These are phyloP conservation scores for Mortierella sp. DNA, from an alignment of 371 early-diverging fungal genomes.

Conservation along the genomic window DNA sequence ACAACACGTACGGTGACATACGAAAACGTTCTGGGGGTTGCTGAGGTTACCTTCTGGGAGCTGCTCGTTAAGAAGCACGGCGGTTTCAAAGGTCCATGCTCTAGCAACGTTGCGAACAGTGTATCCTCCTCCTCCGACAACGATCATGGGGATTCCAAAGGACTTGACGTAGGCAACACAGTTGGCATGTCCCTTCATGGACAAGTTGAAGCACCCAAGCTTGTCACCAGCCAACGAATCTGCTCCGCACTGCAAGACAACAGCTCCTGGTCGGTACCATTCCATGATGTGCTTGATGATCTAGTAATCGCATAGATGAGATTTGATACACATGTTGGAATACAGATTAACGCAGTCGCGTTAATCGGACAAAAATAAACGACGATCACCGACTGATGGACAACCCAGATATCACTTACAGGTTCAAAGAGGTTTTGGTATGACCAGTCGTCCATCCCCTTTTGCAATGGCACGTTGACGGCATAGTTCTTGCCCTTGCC, in stretches of 20 bases:
- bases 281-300: conserved; percentile 91
- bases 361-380: not conserved
- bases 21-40: not conserved
- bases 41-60: conserved; percentile 39
- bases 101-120: conserved; percentile 98
- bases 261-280: conserved; percentile 93
- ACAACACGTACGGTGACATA: not conserved
- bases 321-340: not conserved
- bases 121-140: conserved; percentile 99
- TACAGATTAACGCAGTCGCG: not conserved
- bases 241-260: conserved; percentile 99
- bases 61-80: conserved; percentile 64
- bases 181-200: conserved; percentile 91
- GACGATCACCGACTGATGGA: not conserved
- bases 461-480: conserved; percentile 98
- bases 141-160: conserved; percentile 93
- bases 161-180: conserved; percentile 96
- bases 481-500: conserved; percentile 93
- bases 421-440: conserved; percentile 94
- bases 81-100: conserved; percentile 99
- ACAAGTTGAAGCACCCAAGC: conserved; percentile 98
- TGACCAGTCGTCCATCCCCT: conserved; percentile 98
- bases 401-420: conserved; percentile 54
- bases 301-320: not conserved
- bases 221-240: conserved; percentile 99